phyloP scores from a whole-genome alignment of 108 stramenopile genomes.

The Nannochloropsis salina region DNA sequence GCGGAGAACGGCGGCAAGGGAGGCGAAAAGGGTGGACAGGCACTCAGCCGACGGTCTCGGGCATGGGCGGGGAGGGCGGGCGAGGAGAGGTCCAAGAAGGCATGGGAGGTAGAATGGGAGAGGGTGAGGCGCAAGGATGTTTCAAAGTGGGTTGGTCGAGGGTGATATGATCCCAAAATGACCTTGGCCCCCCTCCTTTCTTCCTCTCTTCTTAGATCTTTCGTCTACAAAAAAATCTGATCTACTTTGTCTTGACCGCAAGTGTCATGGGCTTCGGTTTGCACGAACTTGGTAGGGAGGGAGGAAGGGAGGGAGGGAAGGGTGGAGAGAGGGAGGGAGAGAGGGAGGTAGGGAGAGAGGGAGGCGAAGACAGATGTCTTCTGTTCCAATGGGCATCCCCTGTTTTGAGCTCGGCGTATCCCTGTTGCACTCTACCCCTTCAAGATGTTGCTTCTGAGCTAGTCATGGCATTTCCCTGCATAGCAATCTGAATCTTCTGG shows the following conservation, averaged over 20 bases:
- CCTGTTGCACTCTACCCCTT: no score
- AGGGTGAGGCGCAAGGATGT: not conserved
- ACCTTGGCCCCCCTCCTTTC: not conserved
- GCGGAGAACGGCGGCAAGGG: not conserved
- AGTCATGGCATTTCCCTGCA: no score
- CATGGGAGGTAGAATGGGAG: not conserved
- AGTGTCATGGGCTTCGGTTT: not conserved
- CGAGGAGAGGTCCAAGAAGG: not conserved
- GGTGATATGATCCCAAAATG: no score
- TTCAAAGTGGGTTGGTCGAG: no score
- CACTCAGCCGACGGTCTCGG: no score
- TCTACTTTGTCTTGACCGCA: not conserved
- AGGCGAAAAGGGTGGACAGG: not conserved
- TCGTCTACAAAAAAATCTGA: not conserved
- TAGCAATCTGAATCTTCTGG: no score
- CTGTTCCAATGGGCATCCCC: no score
- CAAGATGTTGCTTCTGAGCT: no score
- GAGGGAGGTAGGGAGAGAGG: not conserved
- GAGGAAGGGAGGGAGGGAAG: not conserved
- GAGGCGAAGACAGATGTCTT: not conserved
- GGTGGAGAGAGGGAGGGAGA: not conserved
- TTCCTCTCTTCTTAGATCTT: not conserved
- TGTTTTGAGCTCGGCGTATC: no score
- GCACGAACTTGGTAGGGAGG: not conserved
- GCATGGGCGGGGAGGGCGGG: no score